Evolutionary conservation across 306 rosid genomes (phyloP).

Genomic region (Corylus avellana): DNA sequence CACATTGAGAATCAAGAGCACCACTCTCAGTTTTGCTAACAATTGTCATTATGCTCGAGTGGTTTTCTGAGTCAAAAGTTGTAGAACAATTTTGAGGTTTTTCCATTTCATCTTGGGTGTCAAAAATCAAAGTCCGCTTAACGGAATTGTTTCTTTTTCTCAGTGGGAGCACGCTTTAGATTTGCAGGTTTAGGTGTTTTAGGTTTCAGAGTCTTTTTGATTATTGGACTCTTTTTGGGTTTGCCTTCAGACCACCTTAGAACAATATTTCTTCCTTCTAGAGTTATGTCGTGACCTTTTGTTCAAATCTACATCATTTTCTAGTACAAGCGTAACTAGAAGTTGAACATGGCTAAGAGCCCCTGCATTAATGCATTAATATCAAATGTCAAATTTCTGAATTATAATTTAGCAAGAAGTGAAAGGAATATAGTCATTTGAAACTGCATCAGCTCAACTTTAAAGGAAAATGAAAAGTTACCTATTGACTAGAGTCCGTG

Average conservation of each 20-base stretch:
- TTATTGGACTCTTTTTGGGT: neutral
- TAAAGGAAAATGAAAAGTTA: too few relatives aligned
- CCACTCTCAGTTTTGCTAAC: too few relatives aligned
- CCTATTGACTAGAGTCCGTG: too few relatives aligned
- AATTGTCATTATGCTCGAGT: too few relatives aligned
- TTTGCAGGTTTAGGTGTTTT: conserved; percentile 5
- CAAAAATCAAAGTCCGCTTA: neutral
- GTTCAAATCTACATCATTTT: neutral
- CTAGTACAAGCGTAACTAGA: neutral
- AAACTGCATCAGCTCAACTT: too few relatives aligned
- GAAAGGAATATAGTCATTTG: too few relatives aligned
- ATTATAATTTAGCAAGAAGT: too few relatives aligned
- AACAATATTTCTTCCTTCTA: conserved; percentile 29
- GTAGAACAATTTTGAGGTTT: too few relatives aligned
- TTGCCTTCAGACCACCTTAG: conserved; percentile 34
- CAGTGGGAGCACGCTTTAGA: neutral
- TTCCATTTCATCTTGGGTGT: neutral
- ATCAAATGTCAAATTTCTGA: too few relatives aligned
- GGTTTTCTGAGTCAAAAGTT: too few relatives aligned
- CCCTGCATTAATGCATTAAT: too few relatives aligned
- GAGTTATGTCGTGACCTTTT: neutral
- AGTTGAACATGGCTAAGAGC: too few relatives aligned
- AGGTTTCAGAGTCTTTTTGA: neutral
- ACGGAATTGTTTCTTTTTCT: neutral
- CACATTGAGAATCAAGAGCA: neutral